These are phyloP conservation scores for Berberis vulgaris DNA, from an alignment of 164 flowering plant species.

Conservation along the genomic window DNA sequence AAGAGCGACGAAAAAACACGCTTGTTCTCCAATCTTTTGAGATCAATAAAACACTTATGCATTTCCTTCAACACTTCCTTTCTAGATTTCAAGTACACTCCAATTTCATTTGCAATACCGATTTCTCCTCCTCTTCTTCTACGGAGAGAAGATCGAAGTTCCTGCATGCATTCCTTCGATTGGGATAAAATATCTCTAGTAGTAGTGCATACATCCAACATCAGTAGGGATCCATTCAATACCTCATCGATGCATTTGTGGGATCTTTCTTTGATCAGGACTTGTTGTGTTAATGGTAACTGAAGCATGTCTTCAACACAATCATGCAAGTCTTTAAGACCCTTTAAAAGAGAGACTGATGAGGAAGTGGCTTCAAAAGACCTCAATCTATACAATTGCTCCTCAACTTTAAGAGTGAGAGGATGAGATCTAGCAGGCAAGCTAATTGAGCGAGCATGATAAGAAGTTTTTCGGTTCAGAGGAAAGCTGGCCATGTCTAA, in stretches of 20 bases:
- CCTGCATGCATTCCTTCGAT: conserved; percentile 6
- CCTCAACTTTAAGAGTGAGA: conserved; percentile 4
- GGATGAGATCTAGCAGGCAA: conserved; percentile 18
- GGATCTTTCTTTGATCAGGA: not conserved
- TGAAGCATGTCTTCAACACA: conserved; percentile 7
- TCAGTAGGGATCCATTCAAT: conserved; percentile 9
- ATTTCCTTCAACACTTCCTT: conserved; percentile 8
- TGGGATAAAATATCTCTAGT: conserved; percentile 12
- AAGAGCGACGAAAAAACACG: not conserved
- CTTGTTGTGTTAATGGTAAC: conserved; percentile 6
- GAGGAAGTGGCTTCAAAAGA: conserved; percentile 2
- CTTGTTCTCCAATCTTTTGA: conserved; percentile 8
- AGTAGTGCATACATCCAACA: conserved; percentile 8
- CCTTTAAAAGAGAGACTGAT: not conserved
- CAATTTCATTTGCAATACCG: not conserved
- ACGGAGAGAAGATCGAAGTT: conserved; percentile 10
- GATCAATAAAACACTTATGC: conserved; percentile 4
- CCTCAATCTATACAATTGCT: conserved; percentile 5
- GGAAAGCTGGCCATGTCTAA: not conserved
- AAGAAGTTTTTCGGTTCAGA: conserved; percentile 1
- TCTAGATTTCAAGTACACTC: not conserved
- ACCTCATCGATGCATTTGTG: not conserved
- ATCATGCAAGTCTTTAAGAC: conserved; percentile 1
- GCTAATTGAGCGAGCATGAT: conserved; percentile 17
- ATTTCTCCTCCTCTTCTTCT: not conserved